Evolutionary conservation across 2,329 filamentous ascomycete species (phyloP), one percentile per base, ranked within the genome.

Genomic region (Colletotrichum limetticola): DNA sequence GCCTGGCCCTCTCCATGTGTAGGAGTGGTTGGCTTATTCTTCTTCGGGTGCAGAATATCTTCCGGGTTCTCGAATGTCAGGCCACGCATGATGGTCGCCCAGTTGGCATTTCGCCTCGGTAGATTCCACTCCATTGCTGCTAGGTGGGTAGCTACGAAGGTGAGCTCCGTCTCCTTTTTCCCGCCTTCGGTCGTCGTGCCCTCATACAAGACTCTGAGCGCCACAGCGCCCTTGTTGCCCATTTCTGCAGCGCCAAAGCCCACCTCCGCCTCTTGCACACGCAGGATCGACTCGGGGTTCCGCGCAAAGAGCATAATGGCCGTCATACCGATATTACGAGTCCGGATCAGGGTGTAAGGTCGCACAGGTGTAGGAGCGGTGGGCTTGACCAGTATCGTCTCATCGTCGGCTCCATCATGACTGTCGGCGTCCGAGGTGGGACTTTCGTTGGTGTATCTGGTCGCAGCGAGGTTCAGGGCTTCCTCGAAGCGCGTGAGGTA

Each of bases 211-310:
- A 97, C 83, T 42, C 95, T 88, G 74, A 96, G 87, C 0, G 93
- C 97, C 0, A 97, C 93, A 4, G 95, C 96, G 35, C 96, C 97
- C 83, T 99, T 99, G 82, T 98, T 98, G 19, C 95, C 97, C 93
- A 98, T 97, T 62, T 96, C 93, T 71, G 91, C 92, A 1, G 95
- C 82, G 0, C 97, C 97, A 61, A 98, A 93, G 0, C 97, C 95
- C 2, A 95, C 92, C 66, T 93, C 94, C 2, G 93, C 94, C n/a
- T 90, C 91, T 75, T 94, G 89, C n/a, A 97, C 85, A 78, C 89
- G 86, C 66, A 85, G 84, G 64, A 98, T 85, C 28, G 88, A 86
- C 9, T 87, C 82, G 0, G 89, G 86, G 55, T 92, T 87, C 69
- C 91, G 91, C 24, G 92, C 93, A 80, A 98, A 98, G 22, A 98